These are phyloP conservation scores for Claviceps digitariae DNA, from an alignment of 2,329 filamentous ascomycete species.

Conservation along the genomic window DNA sequence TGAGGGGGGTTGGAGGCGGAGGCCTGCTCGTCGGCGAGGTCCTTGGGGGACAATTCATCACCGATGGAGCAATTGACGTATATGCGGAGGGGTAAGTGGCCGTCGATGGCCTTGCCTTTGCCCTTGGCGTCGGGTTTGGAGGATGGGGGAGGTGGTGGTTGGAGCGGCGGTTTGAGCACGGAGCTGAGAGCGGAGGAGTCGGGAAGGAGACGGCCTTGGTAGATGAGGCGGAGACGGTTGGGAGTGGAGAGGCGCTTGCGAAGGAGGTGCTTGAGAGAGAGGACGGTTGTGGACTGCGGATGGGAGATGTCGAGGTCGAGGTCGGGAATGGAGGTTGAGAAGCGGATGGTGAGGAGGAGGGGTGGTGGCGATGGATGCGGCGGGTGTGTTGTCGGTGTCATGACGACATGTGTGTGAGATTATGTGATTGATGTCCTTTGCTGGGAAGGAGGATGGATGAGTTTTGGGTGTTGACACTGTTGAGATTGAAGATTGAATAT, in stretches of 20 bases:
- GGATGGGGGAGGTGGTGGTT: slow-evolving; percentile 31
- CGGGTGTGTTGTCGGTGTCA: slow-evolving; percentile 10
- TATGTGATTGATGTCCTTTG: background rate
- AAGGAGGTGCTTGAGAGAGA: slow-evolving; percentile 71
- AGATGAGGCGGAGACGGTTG: slow-evolving; percentile 74
- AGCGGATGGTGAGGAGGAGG: slow-evolving; percentile 75
- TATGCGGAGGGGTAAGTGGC: slow-evolving; percentile 33
- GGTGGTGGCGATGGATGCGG: slow-evolving; percentile 14
- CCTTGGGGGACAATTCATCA: slow-evolving; percentile 51
- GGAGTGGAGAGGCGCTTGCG: slow-evolving; percentile 56
- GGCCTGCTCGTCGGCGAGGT: slow-evolving; percentile 55
- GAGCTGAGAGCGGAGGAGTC: slow-evolving; percentile 56
- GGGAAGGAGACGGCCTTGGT: slow-evolving; percentile 73
- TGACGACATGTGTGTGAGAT: slow-evolving; percentile 3
- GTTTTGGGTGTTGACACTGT: background rate
- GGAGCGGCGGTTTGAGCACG: slow-evolving; percentile 52
- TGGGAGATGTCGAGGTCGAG: slow-evolving; percentile 61
- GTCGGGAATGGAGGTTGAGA: slow-evolving; percentile 75
- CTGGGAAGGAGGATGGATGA: background rate
- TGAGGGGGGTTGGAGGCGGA: slow-evolving; percentile 23
- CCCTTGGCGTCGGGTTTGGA: slow-evolving; percentile 18
- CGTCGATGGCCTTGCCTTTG: slow-evolving; percentile 46
- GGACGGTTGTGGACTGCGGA: slow-evolving; percentile 56
- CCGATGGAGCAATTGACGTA: slow-evolving; percentile 94
- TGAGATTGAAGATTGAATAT: background rate